Base-by-base conservation (phyloP, 2,329 filamentous ascomycete species). In the Akanthomyces uredinophilus region DNA sequence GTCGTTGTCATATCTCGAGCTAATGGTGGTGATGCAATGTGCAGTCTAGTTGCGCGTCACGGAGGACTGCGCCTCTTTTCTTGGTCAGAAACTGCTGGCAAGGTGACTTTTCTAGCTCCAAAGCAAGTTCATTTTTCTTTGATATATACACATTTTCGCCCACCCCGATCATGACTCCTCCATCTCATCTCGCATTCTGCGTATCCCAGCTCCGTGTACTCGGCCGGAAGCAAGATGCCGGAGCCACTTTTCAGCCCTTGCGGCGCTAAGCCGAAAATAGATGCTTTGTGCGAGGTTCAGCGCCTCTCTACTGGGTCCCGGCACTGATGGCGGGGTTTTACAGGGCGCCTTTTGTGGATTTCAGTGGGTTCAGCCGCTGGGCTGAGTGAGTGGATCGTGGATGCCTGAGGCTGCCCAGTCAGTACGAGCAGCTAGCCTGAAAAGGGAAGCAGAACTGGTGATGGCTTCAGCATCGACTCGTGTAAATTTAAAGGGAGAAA, bases 151-250 rank as follows among this genome's bases (percentile, higher is more conserved):
- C 5, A 22, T 22, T 47, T 22, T 24, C 3, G 10, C 8, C 37
- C 11, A 14, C 37, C 14, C 14, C 3, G 16, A 13, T 3, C 37
- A 39, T 39, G 4, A 29, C 29, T 43, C 5, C n/a, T 49, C 1
- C 46, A 18, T 13, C 5, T 53, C 14, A n/a, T 20, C 11, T 56
- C 53, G 53, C 53, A 56, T 56, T 56, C 29, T 20, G 18, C 44
- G 55, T 58, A 58, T 49, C 14, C 27, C 24, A 14, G 7, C 20
- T 3, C 7, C 3, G 11, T 29, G 2, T 35, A 52, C 57, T 29
- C 37, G n/a, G 57, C 39, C 57, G 57, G 57, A 60, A 44, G 37
- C 27, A 4, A 52, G 14, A 32, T 60, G 57, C 47, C 47, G 57
- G 47, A 29, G 3, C 16, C 57, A 27, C 37, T 16, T 24, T 13